These are phyloP conservation scores for Paraconiothyrium sp. DNA, from an alignment of 2,329 filamentous ascomycete genomes.

Conservation along the genomic window DNA sequence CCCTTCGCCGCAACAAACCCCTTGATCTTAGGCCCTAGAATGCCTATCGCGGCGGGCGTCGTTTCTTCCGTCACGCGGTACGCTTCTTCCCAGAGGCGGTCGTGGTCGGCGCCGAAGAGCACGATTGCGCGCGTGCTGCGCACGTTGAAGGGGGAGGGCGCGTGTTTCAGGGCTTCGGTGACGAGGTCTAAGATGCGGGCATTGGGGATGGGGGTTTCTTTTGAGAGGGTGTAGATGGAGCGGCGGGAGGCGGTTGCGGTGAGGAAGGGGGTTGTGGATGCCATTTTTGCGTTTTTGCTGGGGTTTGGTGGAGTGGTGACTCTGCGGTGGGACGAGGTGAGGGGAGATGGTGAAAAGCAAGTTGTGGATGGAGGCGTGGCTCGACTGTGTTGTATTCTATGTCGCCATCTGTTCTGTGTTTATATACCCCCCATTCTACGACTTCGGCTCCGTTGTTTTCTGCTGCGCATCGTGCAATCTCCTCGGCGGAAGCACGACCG, in stretches of 20 bases:
- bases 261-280: slow-evolving; percentile 36
- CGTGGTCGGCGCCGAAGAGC: slow-evolving; percentile 36
- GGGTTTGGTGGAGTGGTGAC: not conserved
- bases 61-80: slow-evolving; percentile 27
- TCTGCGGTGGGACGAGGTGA: too few relatives aligned
- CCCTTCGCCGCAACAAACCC: slow-evolving; percentile 30
- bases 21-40: slow-evolving; percentile 35
- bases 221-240: slow-evolving; percentile 36
- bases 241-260: slow-evolving; percentile 37
- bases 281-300: slow-evolving; percentile 22
- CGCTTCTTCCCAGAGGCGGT: slow-evolving; percentile 35
- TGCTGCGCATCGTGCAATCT: too few relatives aligned
- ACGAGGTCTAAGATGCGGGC: slow-evolving; percentile 37
- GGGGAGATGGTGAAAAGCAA: not conserved
- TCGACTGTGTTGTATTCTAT: too few relatives aligned
- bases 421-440: too few relatives aligned
- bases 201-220: slow-evolving; percentile 35
- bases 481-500: too few relatives aligned
- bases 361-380: not conserved
- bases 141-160: slow-evolving; percentile 43
- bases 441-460: too few relatives aligned
- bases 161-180: slow-evolving; percentile 34
- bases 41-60: slow-evolving; percentile 26
- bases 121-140: slow-evolving; percentile 39
- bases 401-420: too few relatives aligned